Evolutionary conservation across 495 filamentous ascomycete species (phyloP).

Genomic region (Oidiodendron maius): DNA sequence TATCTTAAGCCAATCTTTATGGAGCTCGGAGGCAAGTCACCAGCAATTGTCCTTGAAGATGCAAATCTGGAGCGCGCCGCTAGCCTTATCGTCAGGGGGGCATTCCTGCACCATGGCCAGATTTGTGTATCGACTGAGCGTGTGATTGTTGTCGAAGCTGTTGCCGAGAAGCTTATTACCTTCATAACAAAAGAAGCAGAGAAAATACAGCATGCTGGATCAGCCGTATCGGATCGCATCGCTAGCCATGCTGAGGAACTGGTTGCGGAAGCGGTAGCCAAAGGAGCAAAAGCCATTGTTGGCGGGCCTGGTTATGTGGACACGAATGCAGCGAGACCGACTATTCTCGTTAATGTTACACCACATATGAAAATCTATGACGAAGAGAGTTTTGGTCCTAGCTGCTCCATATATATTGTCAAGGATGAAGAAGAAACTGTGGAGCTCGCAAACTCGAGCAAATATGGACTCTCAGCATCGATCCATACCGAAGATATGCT

Average conservation of each 20-base stretch:
- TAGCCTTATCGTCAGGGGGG: constrained; percentile 15
- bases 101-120: constrained; percentile 62
- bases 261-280: not conserved
- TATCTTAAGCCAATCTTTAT: constrained; percentile 59
- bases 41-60: constrained; percentile 56
- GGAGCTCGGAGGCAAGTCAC: constrained; percentile 59
- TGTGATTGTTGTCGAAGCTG: constrained; percentile 68
- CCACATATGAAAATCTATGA: constrained; percentile 75
- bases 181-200: not conserved
- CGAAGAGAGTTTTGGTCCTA: constrained; percentile 75
- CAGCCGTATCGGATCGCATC: not conserved
- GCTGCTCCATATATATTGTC: constrained; percentile 25
- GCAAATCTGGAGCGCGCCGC: constrained; percentile 56
- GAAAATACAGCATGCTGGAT: not conserved
- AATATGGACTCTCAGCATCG: not conserved
- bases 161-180: constrained; percentile 56
- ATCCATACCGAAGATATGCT: not conserved
- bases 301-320: not conserved
- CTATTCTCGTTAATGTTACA: constrained; percentile 62
- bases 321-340: constrained; percentile 62
- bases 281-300: not conserved
- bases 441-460: not conserved
- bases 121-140: constrained; percentile 88
- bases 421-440: not conserved
- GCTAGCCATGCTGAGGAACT: not conserved